phyloP scores from a whole-genome alignment of 116 monocot genomes.

The Zostera marina region DNA sequence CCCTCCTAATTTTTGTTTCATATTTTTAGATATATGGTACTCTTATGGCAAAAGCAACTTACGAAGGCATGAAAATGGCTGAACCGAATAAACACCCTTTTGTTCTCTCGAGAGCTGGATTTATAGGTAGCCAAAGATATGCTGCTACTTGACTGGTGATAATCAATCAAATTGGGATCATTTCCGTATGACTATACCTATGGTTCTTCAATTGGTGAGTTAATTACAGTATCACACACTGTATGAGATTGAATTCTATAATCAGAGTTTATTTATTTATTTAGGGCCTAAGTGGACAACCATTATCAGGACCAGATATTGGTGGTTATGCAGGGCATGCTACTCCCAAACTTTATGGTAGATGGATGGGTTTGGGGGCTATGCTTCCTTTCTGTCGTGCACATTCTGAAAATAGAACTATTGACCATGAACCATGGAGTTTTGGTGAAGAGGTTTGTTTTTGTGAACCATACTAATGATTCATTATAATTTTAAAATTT shows the following conservation, averaged over 20 bases:
- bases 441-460: conserved; percentile 77
- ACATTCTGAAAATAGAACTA: conserved; percentile 58
- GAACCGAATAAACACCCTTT: conserved; percentile 55
- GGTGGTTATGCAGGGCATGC: conserved; percentile 96
- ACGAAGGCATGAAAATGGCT: conserved; percentile 84
- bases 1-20: not conserved
- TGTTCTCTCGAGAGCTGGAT: conserved; percentile 96
- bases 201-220: conserved; percentile 94
- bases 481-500: too few relatives aligned
- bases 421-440: conserved; percentile 91
- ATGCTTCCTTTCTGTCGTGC: conserved; percentile 93
- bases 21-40: conserved; percentile 62
- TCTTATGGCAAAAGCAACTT: conserved; percentile 95
- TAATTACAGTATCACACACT: not conserved
- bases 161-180: conserved; percentile 92
- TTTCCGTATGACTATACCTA: conserved; percentile 85
- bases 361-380: conserved; percentile 95
- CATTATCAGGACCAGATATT: conserved; percentile 96
- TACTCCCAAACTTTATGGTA: conserved; percentile 76
- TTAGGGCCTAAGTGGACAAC: conserved; percentile 94
- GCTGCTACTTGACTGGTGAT: conserved; percentile 97
- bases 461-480: not conserved
- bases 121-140: conserved; percentile 90
- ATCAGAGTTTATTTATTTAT: not conserved
- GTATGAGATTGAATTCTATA: not conserved